Evolutionary conservation across 345 rosid genomes (phyloP).

Genomic region (Orychophragmus violaceus): DNA sequence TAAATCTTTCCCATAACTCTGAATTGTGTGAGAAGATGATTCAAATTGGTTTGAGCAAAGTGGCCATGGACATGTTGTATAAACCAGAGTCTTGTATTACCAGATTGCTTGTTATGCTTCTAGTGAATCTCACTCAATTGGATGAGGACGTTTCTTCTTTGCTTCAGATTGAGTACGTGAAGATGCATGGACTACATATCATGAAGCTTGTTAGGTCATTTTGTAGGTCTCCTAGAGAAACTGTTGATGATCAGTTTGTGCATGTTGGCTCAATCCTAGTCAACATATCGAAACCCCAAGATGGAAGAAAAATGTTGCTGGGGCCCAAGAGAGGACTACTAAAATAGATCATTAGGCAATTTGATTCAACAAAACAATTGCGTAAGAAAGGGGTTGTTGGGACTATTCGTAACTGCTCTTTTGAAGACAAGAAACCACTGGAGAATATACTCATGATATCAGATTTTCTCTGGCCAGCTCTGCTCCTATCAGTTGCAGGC

Average conservation of each 20-base stretch:
- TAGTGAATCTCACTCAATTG: slow-evolving; percentile 79
- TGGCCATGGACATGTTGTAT: slow-evolving; percentile 63
- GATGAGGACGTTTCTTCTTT: slow-evolving; percentile 70
- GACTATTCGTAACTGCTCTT: too few species aligned
- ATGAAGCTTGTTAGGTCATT: too few species aligned
- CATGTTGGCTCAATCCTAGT: too few species aligned
- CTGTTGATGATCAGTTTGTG: slow-evolving; percentile 69
- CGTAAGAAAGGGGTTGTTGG: slow-evolving; percentile 94
- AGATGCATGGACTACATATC: too few species aligned
- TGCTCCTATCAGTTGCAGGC: too few species aligned
- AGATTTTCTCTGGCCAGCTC: too few species aligned
- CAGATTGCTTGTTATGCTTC: slow-evolving; percentile 69
- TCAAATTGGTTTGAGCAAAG: slow-evolving; percentile 48
- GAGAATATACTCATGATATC: too few species aligned
- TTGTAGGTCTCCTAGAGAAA: slow-evolving; percentile 57
- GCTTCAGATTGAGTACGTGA: too few species aligned
- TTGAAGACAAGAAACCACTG: too few species aligned
- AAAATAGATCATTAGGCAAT: slow-evolving; percentile 75
- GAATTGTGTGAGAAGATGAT: slow-evolving; percentile 63
- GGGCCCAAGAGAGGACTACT: slow-evolving; percentile 71
- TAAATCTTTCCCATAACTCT: slow-evolving; percentile 75
- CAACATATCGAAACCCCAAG: slow-evolving; percentile 80
- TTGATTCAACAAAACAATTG: slow-evolving; percentile 57
- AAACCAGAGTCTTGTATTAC: slow-evolving; percentile 55
- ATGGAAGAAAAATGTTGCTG: slow-evolving; percentile 65